These are phyloP conservation scores for Vinca minor DNA, from an alignment of 257 asterid species.

Conservation along the genomic window DNA sequence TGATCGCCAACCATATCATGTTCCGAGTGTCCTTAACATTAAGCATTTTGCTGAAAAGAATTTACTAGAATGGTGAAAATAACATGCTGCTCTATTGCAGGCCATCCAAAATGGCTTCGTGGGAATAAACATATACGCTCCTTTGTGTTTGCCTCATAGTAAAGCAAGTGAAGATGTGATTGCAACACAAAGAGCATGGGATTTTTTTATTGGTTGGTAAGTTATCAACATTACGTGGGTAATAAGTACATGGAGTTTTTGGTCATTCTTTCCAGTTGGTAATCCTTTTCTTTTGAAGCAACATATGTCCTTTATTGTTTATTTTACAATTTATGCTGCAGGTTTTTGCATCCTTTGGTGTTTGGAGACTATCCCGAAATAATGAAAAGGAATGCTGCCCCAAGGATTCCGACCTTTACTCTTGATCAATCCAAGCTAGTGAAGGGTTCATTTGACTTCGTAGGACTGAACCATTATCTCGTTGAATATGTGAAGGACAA, in stretches of 20 bases:
- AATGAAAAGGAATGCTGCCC: constrained; percentile 35
- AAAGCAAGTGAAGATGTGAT: constrained; percentile 34
- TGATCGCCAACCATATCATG: not conserved
- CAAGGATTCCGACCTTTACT: constrained; percentile 49
- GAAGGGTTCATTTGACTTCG: constrained; percentile 51
- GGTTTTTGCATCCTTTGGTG: constrained; percentile 45
- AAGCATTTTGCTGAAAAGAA: not conserved
- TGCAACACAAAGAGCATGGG: constrained; percentile 43
- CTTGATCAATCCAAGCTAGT: constrained; percentile 33
- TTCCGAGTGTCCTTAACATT: not conserved
- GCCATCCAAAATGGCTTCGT: constrained; percentile 36
- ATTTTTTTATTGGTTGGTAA: constrained; percentile 53
- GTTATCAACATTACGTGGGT: not conserved
- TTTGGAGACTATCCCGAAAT: constrained; percentile 60
- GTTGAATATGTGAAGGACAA: constrained; percentile 27
- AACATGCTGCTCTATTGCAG: constrained; percentile 2
- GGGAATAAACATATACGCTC: constrained; percentile 38
- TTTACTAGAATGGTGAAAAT: not conserved
- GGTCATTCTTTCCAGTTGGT: not conserved
- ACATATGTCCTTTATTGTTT: not conserved
- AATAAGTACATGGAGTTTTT: not conserved
- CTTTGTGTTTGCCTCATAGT: constrained; percentile 33
- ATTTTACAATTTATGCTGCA: constrained; percentile 14
- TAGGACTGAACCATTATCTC: constrained; percentile 43
- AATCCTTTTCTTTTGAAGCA: not conserved